phyloP scores from a whole-genome alignment of 2,329 filamentous ascomycete genomes.

The Exophiala xenobiotica region DNA sequence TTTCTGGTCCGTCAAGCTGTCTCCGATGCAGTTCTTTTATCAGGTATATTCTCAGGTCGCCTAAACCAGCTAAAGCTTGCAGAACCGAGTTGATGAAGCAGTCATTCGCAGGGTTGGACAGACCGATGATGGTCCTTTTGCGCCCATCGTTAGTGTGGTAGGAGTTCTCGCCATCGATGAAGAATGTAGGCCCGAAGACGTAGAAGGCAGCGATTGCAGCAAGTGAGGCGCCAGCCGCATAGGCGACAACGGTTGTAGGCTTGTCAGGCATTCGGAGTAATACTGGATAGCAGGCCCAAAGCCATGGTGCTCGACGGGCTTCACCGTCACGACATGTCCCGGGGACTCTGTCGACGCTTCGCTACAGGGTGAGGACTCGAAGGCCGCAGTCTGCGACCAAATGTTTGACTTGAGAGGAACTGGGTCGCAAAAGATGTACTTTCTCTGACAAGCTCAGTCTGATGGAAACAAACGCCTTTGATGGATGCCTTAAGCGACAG shows the following conservation, averaged over 20 bases:
- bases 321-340: constrained; percentile 15
- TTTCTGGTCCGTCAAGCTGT: constrained; percentile 70
- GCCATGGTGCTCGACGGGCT: constrained; percentile 15
- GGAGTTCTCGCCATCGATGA: constrained; percentile 77
- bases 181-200: constrained; percentile 96
- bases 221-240: constrained; percentile 91
- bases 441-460: too few relatives aligned
- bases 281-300: constrained; percentile 5
- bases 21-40: constrained; percentile 88
- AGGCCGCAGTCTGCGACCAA: too few relatives aligned
- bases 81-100: constrained; percentile 97
- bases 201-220: constrained; percentile 94
- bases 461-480: too few relatives aligned
- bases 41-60: constrained; percentile 84
- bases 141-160: constrained; percentile 56
- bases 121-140: constrained; percentile 84
- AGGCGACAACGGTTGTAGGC: constrained; percentile 79
- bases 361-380: not conserved
- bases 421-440: too few relatives aligned
- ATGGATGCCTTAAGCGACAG: too few relatives aligned
- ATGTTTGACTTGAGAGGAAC: too few relatives aligned
- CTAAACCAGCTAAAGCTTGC: constrained; percentile 86
- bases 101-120: constrained; percentile 89
- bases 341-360: not conserved
- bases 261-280: constrained; percentile 69